Base-by-base conservation (phyloP, 2,329 filamentous ascomycete species). In the Alternaria metachromatica region DNA sequence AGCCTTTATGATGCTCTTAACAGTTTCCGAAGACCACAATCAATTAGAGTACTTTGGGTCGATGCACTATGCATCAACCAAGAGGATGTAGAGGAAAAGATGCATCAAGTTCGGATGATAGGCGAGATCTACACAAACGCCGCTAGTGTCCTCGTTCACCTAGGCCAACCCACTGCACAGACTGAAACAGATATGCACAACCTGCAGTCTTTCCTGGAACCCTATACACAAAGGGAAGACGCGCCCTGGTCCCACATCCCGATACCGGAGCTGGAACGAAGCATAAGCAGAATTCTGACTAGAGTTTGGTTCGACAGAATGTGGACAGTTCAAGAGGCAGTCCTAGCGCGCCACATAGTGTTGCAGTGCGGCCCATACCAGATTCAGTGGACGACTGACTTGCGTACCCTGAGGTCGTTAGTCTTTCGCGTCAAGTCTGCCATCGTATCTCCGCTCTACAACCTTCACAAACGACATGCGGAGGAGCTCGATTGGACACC, bases 391-490 rank as follows among this genome's bases (percentile, higher is more conserved):
- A 10, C n/a, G 6, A 4, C 25, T 13, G n/a, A 49, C 11, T 7
- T 49, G 6, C 25, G 10, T 2, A 49, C 46, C 0, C 20, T 49
- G 3, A 37, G 33, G 9, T 7, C 33, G 4, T n/a, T 37, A 3
- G 33, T 37, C 7, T 37, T 37, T 10, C 33, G 33, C 7, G 15
- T 37, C 6, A 9, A 37, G 15, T 37, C 33, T 5, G 33, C 33
- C 1, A n/a, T 37, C 15, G 5, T 37, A 37, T 37, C 33, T 5
- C 33, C 33, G 15, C 15, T 37, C 15, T 37, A 37, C 33, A 37
- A 37, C 2, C 33, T n/a, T 3, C 33, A 37, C 2, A 7, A 37
- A 2, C 2, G 6, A 2, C 0, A n/a, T 37, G 33, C 3, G 5
- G 4, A 37, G 9, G 33, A 37, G 4, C 33, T 5, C 2, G 33